These are phyloP conservation scores for Smittium culicis DNA, from an alignment of 371 early-diverging fungal genomes.

Conservation along the genomic window DNA sequence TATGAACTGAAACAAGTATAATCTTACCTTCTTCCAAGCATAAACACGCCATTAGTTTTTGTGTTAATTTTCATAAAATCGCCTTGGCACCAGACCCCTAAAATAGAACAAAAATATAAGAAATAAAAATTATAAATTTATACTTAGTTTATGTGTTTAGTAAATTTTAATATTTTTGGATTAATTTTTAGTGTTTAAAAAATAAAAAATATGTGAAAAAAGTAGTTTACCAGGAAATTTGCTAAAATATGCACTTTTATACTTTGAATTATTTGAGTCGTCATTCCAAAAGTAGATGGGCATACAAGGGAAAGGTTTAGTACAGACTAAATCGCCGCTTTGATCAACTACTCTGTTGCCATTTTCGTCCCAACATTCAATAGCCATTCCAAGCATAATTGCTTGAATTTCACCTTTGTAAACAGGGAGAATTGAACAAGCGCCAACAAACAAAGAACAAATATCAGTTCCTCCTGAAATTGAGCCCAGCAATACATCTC, in stretches of 20 bases:
- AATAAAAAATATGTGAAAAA: not conserved
- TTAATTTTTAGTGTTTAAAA: too few relatives aligned
- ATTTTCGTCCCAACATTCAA: slow-evolving; percentile 72
- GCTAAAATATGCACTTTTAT: slow-evolving; percentile 78
- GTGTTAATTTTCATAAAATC: slow-evolving; percentile 80
- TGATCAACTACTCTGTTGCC: slow-evolving; percentile 46
- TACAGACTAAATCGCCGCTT: slow-evolving; percentile 85
- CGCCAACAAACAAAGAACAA: slow-evolving; percentile 84
- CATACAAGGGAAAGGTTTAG: slow-evolving; percentile 90
- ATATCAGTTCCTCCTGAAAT: slow-evolving; percentile 97
- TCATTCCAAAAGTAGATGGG: slow-evolving; percentile 84
- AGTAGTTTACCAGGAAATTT: slow-evolving; percentile 43
- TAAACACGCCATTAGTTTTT: slow-evolving; percentile 79
- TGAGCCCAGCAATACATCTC: slow-evolving; percentile 68
- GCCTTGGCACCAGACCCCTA: slow-evolving; percentile 84
- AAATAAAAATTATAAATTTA: too few relatives aligned
- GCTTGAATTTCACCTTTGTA: slow-evolving; percentile 91
- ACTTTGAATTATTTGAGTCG: slow-evolving; percentile 54
- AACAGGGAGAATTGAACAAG: slow-evolving; percentile 72
- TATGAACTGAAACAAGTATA: not conserved
- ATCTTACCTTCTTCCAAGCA: slow-evolving; percentile 60
- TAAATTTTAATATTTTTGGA: too few relatives aligned
- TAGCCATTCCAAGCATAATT: slow-evolving; percentile 81
- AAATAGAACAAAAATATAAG: too few relatives aligned
- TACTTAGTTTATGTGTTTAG: too few relatives aligned